Evolutionary conservation across 108 stramenopile species (phyloP), one percentile per base, ranked within the genome.

Genomic region (Cyclotella baltica): DNA sequence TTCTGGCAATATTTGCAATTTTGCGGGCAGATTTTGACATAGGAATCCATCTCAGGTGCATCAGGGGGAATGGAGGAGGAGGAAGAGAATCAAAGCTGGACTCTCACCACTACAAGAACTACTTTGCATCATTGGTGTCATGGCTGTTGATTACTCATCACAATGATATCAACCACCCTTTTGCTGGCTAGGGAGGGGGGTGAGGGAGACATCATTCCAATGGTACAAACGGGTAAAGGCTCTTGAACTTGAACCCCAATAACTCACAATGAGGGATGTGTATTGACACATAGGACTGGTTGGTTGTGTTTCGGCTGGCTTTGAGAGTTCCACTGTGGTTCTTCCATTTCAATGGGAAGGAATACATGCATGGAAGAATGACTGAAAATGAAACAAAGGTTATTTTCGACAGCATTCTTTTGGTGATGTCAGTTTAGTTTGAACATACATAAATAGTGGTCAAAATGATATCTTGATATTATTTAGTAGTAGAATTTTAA

Each of bases 1-100:
- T 16, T 61, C 34, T 31, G 29, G 58, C 23, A 34, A 36, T 10
- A 46, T 59, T 72, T 28, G 56, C 19, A 38, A 59, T 55, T n/a
- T n/a, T n/a, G n/a, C 40, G 40, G 40, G 51, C 4, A 19, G 33
- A 19, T 55, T 55, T 55, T n/a, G 62, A 35, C 16, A 33, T 34
- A 62, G 69, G 69, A 70, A 70, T 70, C 31, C 69, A 27, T 55
- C 25, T 55, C 25, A 43, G 6, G 10, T 6, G 13, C 13, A 10
- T 43, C 13, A 10, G n/a, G 23, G 11, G 55, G 55, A n/a, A n/a
- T 27, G 55, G 25, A 10, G 22, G 55, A 22, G 55, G 55, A 1
- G 22, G 22, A 55, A 55, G 55, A 55, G 23, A 55, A 55, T 10
- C 55, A 55, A 10, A 25, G 55, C 55, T 1, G 55, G 55, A 25